These are phyloP conservation scores for Fusarium sp. DNA, from an alignment of 2,329 filamentous ascomycete genomes.

Conservation along the genomic window DNA sequence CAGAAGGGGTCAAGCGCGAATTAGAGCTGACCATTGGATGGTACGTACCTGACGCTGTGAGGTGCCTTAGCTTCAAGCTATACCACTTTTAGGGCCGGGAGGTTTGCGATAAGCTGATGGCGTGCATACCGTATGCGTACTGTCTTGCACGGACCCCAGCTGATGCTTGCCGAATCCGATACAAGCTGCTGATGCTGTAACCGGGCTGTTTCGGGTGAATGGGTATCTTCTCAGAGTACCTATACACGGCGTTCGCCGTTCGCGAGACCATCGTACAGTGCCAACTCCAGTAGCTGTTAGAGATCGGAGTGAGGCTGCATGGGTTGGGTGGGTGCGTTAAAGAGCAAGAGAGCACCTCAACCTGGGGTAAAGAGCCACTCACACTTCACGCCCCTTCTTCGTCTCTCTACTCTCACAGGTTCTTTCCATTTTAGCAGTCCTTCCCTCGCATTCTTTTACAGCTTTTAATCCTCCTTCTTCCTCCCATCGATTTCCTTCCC, in stretches of 20 bases:
- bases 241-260: conserved; percentile 33
- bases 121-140: conserved; percentile 37
- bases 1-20: conserved; percentile 36
- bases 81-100: conserved; percentile 38
- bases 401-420: conserved; percentile 32
- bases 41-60: conserved; percentile 34
- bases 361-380: conserved; percentile 43
- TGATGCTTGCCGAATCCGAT: conserved; percentile 1
- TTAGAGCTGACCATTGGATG: conserved; percentile 7
- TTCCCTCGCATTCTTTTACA: conserved; percentile 37
- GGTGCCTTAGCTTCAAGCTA: conserved; percentile 34
- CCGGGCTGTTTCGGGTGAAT: fast-evolving
- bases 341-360: conserved; percentile 27
- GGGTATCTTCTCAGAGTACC: conserved; percentile 36
- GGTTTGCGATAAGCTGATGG: conserved; percentile 45
- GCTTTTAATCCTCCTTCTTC: conserved; percentile 42
- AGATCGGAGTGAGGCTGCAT: conserved; percentile 33
- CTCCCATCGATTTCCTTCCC: conserved; percentile 37
- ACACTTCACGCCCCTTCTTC: conserved; percentile 40
- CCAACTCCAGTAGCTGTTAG: conserved; percentile 17
- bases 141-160: conserved; percentile 21
- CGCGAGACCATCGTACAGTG: conserved; percentile 36
- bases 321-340: conserved; percentile 18
- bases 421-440: conserved; percentile 38
- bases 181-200: conserved; percentile 1